phyloP scores from a whole-genome alignment of 2,329 filamentous ascomycete genomes.

The Blastomyces emzantsi region DNA sequence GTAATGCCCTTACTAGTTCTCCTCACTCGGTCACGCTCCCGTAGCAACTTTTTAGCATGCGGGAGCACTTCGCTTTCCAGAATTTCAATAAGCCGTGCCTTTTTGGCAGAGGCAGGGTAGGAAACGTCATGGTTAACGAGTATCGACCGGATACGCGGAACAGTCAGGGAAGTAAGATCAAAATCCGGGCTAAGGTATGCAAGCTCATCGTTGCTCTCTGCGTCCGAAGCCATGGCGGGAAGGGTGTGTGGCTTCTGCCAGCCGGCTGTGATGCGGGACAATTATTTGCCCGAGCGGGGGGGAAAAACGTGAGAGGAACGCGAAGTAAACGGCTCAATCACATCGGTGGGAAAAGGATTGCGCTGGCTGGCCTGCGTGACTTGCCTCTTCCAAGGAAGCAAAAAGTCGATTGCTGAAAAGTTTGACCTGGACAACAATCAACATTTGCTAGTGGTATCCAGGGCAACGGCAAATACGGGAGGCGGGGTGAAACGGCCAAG shows the following conservation, averaged over 20 bases:
- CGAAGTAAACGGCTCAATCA: neutral
- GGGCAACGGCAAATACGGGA: slow-evolving; percentile 26
- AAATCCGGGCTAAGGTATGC: slow-evolving; percentile 84
- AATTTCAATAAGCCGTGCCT: slow-evolving; percentile 73
- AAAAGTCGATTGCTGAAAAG: neutral
- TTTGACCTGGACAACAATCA: slow-evolving; percentile 4
- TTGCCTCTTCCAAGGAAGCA: neutral
- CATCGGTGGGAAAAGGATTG: neutral
- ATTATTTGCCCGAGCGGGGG: neutral
- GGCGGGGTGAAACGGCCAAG: neutral
- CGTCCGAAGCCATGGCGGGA: slow-evolving; percentile 24
- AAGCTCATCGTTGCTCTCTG: slow-evolving; percentile 45
- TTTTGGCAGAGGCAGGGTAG: slow-evolving; percentile 86
- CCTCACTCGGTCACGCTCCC: slow-evolving; percentile 66
- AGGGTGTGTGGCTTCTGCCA: neutral
- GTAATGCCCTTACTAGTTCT: slow-evolving; percentile 80
- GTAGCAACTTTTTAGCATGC: slow-evolving; percentile 66
- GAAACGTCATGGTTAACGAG: slow-evolving; percentile 78
- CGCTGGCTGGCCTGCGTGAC: neutral
- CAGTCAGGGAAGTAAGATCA: slow-evolving; percentile 71
- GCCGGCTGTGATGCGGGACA: neutral
- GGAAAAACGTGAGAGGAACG: neutral
- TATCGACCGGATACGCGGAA: slow-evolving; percentile 82
- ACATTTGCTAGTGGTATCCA: slow-evolving; percentile 25
- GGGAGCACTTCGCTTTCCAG: slow-evolving; percentile 72